Conservation (phyloP, 371 early-diverging fungal species). For the Lichtheimia hyalospora region DNA sequence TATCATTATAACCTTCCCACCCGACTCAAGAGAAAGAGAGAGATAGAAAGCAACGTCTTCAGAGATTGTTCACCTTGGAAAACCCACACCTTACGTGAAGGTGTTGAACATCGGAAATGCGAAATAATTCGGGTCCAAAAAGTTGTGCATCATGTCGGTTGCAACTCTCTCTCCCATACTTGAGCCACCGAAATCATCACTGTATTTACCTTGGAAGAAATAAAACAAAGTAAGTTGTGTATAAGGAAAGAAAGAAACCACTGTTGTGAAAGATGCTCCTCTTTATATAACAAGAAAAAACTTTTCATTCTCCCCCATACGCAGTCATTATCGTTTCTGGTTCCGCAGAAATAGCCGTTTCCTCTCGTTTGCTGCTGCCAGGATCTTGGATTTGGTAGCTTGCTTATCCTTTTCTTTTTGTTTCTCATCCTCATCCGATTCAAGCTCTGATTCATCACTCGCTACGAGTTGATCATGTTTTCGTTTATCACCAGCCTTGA, state of each 20-base stretch:
- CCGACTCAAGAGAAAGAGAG: too few relatives aligned
- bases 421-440: slow-evolving; percentile 37
- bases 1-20: too few relatives aligned
- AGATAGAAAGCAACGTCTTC: slow-evolving; percentile 3
- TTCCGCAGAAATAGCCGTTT: slow-evolving; percentile 4
- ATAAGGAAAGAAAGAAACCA: not conserved
- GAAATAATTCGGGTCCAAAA: slow-evolving; percentile 23
- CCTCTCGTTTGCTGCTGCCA: slow-evolving; percentile 14
- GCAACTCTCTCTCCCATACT: not conserved
- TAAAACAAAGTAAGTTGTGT: not conserved
- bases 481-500: slow-evolving; percentile 15
- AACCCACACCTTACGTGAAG: slow-evolving; percentile 16
- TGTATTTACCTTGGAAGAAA: slow-evolving; percentile 5
- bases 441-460: slow-evolving; percentile 62
- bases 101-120: slow-evolving; percentile 21
- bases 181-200: not conserved
- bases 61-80: slow-evolving; percentile 27
- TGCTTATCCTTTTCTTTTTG: slow-evolving; percentile 23
- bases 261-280: not conserved
- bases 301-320: slow-evolving; percentile 1
- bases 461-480: slow-evolving; percentile 45
- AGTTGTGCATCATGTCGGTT: slow-evolving; percentile 12
- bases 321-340: not conserved
- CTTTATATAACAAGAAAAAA: slow-evolving; percentile 11
- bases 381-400: slow-evolving; percentile 18